Conservation (phyloP, 345 rosid species). For the Euphorbia pulcherrima region DNA sequence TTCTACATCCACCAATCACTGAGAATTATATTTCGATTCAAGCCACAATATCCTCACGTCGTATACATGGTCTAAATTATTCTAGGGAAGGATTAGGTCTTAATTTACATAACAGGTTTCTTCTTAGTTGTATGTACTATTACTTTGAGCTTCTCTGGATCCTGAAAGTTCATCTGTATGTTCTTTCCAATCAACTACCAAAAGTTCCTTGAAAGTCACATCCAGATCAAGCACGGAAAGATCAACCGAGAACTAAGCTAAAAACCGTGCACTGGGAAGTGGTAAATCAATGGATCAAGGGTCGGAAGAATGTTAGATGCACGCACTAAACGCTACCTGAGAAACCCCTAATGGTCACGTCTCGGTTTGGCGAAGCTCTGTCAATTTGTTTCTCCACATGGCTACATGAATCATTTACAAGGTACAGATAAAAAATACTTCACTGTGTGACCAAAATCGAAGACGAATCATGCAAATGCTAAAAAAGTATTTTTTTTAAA, state of each 20-base stretch:
- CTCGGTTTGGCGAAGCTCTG: constrained; percentile 53
- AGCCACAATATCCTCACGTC: constrained; percentile 2
- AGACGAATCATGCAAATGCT: background rate
- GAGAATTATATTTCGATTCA: background rate
- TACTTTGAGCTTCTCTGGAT: background rate
- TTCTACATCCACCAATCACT: background rate
- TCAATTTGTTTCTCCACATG: constrained; percentile 65
- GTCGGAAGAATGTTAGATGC: background rate
- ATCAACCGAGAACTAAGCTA: background rate
- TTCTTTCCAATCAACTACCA: background rate
- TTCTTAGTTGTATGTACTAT: constrained; percentile 4
- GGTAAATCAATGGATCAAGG: background rate
- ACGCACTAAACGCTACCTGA: constrained; percentile 4
- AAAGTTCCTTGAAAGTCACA: constrained; percentile 1
- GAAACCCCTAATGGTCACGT: constrained; percentile 20
- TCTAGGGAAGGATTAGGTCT: background rate
- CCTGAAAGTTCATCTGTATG: background rate
- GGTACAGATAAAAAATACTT: background rate
- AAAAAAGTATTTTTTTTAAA: background rate
- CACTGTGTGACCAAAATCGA: background rate
- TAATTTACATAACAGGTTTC: constrained; percentile 1
- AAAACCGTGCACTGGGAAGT: background rate
- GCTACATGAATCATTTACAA: constrained; percentile 44
- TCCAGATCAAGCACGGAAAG: background rate
- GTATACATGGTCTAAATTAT: background rate